A percentile compares a stretch with the other conserved stretches of the same genome.
Conservation (phyloP, 306 rosid genomes). For the Castanea sativa region DNA sequence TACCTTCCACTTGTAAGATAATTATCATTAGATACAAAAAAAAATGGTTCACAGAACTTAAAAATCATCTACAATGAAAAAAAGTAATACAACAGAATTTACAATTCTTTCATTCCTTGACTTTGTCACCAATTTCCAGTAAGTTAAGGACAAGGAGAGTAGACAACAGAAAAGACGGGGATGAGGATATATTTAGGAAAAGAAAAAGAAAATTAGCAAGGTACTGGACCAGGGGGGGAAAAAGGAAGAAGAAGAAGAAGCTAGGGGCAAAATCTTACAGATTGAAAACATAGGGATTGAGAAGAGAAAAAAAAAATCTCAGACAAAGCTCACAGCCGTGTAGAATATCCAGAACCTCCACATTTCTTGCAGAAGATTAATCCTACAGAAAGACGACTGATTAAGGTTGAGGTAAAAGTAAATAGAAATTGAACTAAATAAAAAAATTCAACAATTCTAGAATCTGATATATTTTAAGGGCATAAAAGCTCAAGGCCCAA, state of each 20-base stretch:
- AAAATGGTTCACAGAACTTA: not conserved
- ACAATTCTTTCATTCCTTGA: not conserved
- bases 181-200: not conserved
- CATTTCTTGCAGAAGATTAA: constrained; percentile 96
- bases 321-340: constrained; percentile 57
- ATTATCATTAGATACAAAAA: not conserved
- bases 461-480: not conserved
- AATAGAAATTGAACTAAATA: not conserved
- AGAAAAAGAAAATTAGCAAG: not conserved
- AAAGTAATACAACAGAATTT: not conserved
- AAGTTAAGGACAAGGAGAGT: not conserved
- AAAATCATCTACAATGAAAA: not conserved
- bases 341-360: constrained; percentile 95
- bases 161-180: not conserved
- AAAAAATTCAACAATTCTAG: not conserved
- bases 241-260: not conserved
- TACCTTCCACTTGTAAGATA: not conserved
- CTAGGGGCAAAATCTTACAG: constrained; percentile 6
- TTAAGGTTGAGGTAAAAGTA: constrained; percentile 8
- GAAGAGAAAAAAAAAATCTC: not conserved
- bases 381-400: constrained; percentile 45
- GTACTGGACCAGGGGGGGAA: not conserved
- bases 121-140: not conserved
- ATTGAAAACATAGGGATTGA: not conserved
- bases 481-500: not conserved